Evolutionary conservation across 148 eudicot species (phyloP), one percentile per base, ranked within the genome.

Genomic region (Euryodendron excelsum): DNA sequence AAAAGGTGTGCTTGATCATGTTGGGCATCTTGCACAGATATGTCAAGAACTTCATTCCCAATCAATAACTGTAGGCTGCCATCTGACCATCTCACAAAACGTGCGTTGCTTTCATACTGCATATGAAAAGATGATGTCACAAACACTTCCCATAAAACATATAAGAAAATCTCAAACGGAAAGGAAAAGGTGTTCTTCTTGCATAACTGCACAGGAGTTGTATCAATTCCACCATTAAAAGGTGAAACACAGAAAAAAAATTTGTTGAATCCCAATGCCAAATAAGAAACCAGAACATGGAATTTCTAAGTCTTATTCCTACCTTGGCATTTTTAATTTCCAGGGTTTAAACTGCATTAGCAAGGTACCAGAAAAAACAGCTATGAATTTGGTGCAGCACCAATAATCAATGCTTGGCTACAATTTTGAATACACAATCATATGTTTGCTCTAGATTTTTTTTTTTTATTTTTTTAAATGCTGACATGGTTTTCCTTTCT

Each of bases 41-140:
- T 93, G 77, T 96, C 98, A 76, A 96, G 98, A 84, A 93, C 98
- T 91, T 96, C 99, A 82, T 92, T 96, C 62, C 99, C 99, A 70
- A 96, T 92, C 33, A 80, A 77, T 56, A 96, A 84, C 82, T 96
- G 99, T 74, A 93, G 78, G 82, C 98, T 96, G 53, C 98, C 98
- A 91, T 96, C 99, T 14, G 99, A 96, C 99, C 99, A 96, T 78
- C 86, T 90, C 82, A 96, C 98, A 83, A 91, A 96, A 23, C 98
- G 98, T 75, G 99, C 91, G 81, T 96, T 96, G 89, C 99, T 96
- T 90, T 96, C 99, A 82, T 77, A 63, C 99, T 96, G 88, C 58
- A 89, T 50, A 82, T 52, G 10, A 11, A 67, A 77, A 77, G 64
- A 48, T 2, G 41, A 50, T 60, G 52, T 41, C n/a, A 59, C 68